Conservation (phyloP, 805 yeast species). For the Saturnispora diversa region DNA sequence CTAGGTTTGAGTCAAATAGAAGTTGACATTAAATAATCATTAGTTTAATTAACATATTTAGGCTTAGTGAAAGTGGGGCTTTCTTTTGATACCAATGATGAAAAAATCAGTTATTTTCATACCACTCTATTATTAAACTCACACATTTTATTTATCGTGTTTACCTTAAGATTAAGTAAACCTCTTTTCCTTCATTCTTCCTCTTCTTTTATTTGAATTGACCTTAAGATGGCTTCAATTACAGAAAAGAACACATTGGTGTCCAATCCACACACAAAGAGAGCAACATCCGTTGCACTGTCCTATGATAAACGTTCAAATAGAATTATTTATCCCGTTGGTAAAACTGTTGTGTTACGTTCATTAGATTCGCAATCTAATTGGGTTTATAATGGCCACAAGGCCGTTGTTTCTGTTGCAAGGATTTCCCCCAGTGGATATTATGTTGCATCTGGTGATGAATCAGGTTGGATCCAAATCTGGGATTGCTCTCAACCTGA, state of each 20-base stretch:
- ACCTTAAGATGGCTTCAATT: conserved; percentile 16
- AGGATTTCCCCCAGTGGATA: conserved; percentile 83
- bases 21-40: neutral
- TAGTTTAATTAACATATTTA: neutral
- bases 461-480: conserved; percentile 76
- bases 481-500: conserved; percentile 67
- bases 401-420: conserved; percentile 68
- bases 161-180: too few species aligned
- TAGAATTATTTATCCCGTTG: conserved; percentile 72
- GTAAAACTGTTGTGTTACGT: conserved; percentile 70
- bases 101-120: neutral
- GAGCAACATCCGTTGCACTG: conserved; percentile 63
- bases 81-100: neutral
- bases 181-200: too few species aligned
- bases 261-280: conserved; percentile 71
- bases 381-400: conserved; percentile 54
- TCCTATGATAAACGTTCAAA: conserved; percentile 66
- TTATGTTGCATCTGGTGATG: conserved; percentile 89
- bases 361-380: conserved; percentile 49
- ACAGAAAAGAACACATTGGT: conserved; percentile 38
- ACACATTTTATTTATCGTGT: too few species aligned
- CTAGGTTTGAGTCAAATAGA: too few species aligned
- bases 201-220: neutral
- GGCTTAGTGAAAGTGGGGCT: neutral
- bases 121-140: too few species aligned